Conservation (phyloP, 2,329 filamentous ascomycete species). For the Tolypocladium cylindrosporum region DNA sequence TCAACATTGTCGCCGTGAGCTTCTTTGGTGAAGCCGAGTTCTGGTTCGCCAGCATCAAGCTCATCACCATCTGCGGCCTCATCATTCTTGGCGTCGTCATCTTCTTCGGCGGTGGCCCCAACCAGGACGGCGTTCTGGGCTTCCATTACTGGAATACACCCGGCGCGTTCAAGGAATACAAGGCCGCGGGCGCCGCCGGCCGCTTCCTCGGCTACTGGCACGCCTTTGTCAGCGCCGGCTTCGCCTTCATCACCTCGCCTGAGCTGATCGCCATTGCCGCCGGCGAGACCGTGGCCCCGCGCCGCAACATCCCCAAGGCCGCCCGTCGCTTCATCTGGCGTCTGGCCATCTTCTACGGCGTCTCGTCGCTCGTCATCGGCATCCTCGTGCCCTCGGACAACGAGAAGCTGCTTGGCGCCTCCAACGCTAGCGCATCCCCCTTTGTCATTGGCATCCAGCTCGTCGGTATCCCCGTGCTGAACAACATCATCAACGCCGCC, state of each 20-base stretch:
- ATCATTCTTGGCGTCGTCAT: slow-evolving; percentile 46
- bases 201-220: slow-evolving; percentile 50
- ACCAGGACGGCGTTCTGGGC: slow-evolving; percentile 35
- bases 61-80: slow-evolving; percentile 47
- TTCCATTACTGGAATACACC: slow-evolving; percentile 28
- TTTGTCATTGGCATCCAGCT: slow-evolving; percentile 59
- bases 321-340: slow-evolving; percentile 52
- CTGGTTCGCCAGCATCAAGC: slow-evolving; percentile 50
- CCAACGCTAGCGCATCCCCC: slow-evolving; percentile 48
- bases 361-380: slow-evolving; percentile 52
- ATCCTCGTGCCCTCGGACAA: slow-evolving; percentile 58
- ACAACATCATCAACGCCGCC: slow-evolving; percentile 58
- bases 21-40: slow-evolving; percentile 54
- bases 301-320: slow-evolving; percentile 57
- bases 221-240: slow-evolving; percentile 46
- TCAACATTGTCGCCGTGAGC: slow-evolving; percentile 47
- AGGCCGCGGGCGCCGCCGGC: slow-evolving; percentile 34
- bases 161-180: slow-evolving; percentile 37
- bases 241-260: slow-evolving; percentile 51
- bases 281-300: slow-evolving; percentile 54
- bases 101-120: slow-evolving; percentile 45
- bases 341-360: slow-evolving; percentile 52
- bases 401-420: slow-evolving; percentile 44
- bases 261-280: slow-evolving; percentile 56
- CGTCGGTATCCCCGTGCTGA: slow-evolving; percentile 51